Conservation (phyloP, 73 alveolate genomes). For the Tetrahymena elliotti region DNA sequence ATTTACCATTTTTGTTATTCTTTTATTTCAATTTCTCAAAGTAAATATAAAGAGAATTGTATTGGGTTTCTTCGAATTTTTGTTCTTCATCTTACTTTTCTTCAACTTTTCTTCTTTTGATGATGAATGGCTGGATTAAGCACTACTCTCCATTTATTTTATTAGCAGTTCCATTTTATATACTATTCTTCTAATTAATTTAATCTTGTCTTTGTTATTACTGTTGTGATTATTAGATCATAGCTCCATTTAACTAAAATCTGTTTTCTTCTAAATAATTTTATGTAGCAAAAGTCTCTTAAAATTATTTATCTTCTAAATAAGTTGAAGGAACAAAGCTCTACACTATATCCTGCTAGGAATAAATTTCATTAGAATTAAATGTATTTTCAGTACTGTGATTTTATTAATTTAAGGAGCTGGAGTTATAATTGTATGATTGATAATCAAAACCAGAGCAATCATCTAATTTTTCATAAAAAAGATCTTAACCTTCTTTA, state of each 20-base stretch:
- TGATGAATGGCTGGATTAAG: neutral
- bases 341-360: neutral
- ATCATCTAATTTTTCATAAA: neutral
- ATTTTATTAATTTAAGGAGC: neutral
- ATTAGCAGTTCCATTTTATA: neutral
- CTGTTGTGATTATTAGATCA: too few relatives aligned
- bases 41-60: neutral
- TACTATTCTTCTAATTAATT: neutral
- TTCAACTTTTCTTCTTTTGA: neutral
- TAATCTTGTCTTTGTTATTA: too few relatives aligned
- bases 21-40: neutral
- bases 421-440: neutral
- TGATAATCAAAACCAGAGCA: neutral
- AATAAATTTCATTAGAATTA: neutral
- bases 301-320: neutral
- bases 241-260: too few relatives aligned
- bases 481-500: neutral
- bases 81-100: neutral
- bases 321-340: neutral
- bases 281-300: neutral
- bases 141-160: neutral
- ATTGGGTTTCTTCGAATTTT: neutral
- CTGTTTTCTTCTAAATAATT: neutral
- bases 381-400: neutral
- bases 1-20: neutral